Base-by-base conservation (phyloP, 148 eudicot species). In the Nepenthes mirabilis region DNA sequence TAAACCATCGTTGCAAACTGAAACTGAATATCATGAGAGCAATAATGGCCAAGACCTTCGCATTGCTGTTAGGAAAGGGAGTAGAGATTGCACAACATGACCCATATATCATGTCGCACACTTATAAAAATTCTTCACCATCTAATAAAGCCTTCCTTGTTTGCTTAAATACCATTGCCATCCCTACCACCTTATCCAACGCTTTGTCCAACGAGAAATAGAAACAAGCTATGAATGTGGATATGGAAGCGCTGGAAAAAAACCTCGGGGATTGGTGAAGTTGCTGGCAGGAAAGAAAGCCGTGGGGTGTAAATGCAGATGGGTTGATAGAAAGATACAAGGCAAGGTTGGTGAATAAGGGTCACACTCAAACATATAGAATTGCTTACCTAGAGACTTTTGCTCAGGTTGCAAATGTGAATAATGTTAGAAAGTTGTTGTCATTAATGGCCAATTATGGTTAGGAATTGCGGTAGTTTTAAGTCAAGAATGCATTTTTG, bases 191-290 rank as follows among this genome's bases (percentile, higher is more conserved):
- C 35, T 5, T 54, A 14, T 54, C 5, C 6, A 11, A 54, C 7
- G 57, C 57, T 3, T 40, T 40, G 45, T 40, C 45, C 8, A 54
- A 14, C 23, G 34, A 54, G 5, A 11, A 54, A 34, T 54, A 34
- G 57, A 54, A 23, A 23, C 4, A 54, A 54, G 57, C 57, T 33
- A 54, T 54, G 35, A 54, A 54, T 2, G 57, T 14, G 2, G 57
- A 54, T n/a, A 54, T 54, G 57, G 57, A 54, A 2, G 57, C 57
- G 11, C 35, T 54, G 5, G 57, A 54, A n/a, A 54, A n/a, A 33
- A 14, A 54, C 33, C 9, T 6, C 34, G n/a, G 13, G 5, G 0
- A 34, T 34, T 14, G 5, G 34, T 33, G 14, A 3, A 40, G 8
- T 40, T 40, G 45, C 45, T 1, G 45, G 8, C 4, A 5, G 36